phyloP scores from a whole-genome alignment of 1,139 yeast species.

The Candida tropicalis region DNA sequence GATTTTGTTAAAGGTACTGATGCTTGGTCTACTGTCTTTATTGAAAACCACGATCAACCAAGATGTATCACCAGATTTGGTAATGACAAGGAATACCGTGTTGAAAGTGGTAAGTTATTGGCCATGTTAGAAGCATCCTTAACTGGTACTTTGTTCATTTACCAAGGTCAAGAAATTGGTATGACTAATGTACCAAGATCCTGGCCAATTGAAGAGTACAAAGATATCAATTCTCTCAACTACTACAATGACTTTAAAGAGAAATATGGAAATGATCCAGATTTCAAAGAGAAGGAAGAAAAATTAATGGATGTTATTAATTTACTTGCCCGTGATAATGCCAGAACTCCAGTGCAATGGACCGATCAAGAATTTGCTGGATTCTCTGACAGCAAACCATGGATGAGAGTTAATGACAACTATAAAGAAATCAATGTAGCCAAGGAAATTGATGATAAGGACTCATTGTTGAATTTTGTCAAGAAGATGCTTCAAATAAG shows the following conservation, averaged over 20 bases:
- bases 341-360: slow-evolving; percentile 65
- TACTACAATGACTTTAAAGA: slow-evolving; percentile 38
- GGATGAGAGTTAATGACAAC: slow-evolving; percentile 57
- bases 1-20: slow-evolving; percentile 49
- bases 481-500: slow-evolving; percentile 42
- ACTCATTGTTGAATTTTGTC: slow-evolving; percentile 51
- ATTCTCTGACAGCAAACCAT: slow-evolving; percentile 51
- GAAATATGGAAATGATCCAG: slow-evolving; percentile 17
- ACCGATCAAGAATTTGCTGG: slow-evolving; percentile 46
- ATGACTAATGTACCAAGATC: slow-evolving; percentile 48
- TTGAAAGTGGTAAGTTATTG: slow-evolving; percentile 48
- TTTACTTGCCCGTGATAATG: slow-evolving; percentile 52
- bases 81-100: slow-evolving; percentile 33
- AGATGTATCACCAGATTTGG: slow-evolving; percentile 55
- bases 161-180: slow-evolving; percentile 65
- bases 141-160: slow-evolving; percentile 58
- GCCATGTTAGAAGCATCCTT: slow-evolving; percentile 47
- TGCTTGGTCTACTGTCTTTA: slow-evolving; percentile 57
- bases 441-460: slow-evolving; percentile 45
- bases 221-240: slow-evolving; percentile 50
- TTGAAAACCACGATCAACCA: slow-evolving; percentile 63
- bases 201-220: slow-evolving; percentile 53
- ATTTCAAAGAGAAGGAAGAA: slow-evolving; percentile 24
- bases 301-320: slow-evolving; percentile 33
- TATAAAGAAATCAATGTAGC: slow-evolving; percentile 51